Evolutionary conservation across 2,329 filamentous ascomycete species (phyloP).

Genomic region (Alternaria sp.): DNA sequence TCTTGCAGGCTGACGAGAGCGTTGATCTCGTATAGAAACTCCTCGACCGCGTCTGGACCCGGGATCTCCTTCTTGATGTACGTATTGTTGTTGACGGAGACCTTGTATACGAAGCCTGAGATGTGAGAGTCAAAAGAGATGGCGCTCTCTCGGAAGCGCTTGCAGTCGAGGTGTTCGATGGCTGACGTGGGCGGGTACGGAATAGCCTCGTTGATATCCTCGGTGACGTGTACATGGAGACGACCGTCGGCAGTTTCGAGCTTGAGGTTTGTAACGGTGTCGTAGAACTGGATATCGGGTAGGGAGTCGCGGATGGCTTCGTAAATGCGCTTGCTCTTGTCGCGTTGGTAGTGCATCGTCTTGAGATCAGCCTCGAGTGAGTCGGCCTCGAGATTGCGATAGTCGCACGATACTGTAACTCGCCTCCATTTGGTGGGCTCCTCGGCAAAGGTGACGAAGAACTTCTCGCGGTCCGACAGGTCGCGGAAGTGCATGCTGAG

Average conservation of each 20-base stretch:
- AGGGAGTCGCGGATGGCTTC: conserved; percentile 92
- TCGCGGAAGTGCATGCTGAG: conserved; percentile 98
- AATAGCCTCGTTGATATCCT: conserved; percentile 95
- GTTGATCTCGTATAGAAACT: conserved; percentile 97
- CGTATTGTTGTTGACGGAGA: conserved; percentile 70
- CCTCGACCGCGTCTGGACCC: conserved; percentile 90
- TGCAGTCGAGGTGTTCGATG: conserved; percentile 70
- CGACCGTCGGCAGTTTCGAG: conserved; percentile 86
- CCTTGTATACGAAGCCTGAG: conserved; percentile 97
- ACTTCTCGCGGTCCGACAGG: conserved; percentile 91
- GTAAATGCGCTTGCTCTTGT: conserved; percentile 93
- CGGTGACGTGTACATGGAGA: conserved; percentile 95
- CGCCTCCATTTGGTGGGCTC: conserved; percentile 79
- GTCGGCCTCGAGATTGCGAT: conserved; percentile 76
- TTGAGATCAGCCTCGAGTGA: conserved; percentile 87
- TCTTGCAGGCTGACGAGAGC: conserved; percentile 79
- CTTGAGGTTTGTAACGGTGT: conserved; percentile 94
- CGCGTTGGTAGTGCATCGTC: conserved; percentile 79
- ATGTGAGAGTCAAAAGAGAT: conserved; percentile 89
- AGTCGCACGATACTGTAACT: conserved; percentile 93
- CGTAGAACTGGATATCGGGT: conserved; percentile 92
- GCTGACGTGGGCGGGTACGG: conserved; percentile 76
- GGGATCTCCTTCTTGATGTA: conserved; percentile 99
- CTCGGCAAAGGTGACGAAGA: conserved; percentile 94
- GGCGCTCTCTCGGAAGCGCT: conserved; percentile 71